Percentiles rank a stretch among this genome's conserved stretches.
These are phyloP conservation scores for Myxozyma kluyveri DNA, from an alignment of 805 yeast species.

Conservation along the genomic window DNA sequence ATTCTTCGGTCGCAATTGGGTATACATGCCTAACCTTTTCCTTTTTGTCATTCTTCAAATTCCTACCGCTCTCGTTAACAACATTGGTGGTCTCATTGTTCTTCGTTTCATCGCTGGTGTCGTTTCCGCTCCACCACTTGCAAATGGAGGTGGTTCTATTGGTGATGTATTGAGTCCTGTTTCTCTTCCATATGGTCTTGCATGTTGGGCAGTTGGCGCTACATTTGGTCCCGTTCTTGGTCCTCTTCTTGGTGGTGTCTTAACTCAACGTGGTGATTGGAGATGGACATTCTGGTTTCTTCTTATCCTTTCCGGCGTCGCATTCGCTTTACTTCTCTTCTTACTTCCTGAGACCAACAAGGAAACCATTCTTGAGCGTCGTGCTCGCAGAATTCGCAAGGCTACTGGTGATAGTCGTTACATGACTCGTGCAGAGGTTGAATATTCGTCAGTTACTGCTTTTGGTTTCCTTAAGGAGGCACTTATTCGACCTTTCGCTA, in stretches of 20 bases:
- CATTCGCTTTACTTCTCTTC: conserved; percentile 41
- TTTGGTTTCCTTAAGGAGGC: conserved; percentile 30
- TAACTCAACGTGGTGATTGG: conserved; percentile 49
- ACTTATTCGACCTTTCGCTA: conserved; percentile 44
- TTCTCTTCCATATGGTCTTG: conserved; percentile 49
- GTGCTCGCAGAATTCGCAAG: conserved; percentile 49
- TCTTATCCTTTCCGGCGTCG: conserved; percentile 41
- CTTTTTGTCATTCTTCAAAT: conserved; percentile 52
- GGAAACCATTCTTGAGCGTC: conserved; percentile 47
- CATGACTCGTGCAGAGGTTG: conserved; percentile 37
- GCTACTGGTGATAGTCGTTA: conserved; percentile 50
- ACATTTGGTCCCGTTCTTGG: conserved; percentile 56
- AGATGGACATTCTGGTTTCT: conserved; percentile 39
- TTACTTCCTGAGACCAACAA: conserved; percentile 53
- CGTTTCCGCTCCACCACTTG: conserved; percentile 56
- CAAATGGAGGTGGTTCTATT: conserved; percentile 45
- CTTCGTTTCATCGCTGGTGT: conserved; percentile 56
- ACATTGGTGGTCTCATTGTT: conserved; percentile 51
- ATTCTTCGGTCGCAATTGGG: conserved; percentile 50
- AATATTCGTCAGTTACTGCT: neutral
- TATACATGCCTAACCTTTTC: conserved; percentile 49
- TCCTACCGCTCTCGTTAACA: conserved; percentile 51
- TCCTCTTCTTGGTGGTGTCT: conserved; percentile 54
- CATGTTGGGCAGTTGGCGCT: conserved; percentile 53
- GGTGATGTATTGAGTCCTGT: conserved; percentile 47